Evolutionary conservation across 2,329 filamentous ascomycete genomes (phyloP), one percentile per base, ranked within the genome.

Genomic region (Ophiostoma sp.): DNA sequence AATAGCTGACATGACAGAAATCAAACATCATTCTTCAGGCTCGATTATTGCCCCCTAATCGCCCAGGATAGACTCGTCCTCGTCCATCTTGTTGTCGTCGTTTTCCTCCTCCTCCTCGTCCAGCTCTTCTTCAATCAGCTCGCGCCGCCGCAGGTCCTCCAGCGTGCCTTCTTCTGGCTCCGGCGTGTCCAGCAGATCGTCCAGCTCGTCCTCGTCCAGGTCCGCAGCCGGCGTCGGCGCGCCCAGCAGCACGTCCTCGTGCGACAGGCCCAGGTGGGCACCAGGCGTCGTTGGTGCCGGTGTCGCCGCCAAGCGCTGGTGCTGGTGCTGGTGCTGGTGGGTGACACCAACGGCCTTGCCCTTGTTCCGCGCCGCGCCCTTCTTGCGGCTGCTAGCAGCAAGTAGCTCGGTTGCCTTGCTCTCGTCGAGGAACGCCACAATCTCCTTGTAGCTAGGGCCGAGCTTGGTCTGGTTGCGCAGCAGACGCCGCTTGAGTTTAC

Each of bases 371-470:
- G 78, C 35, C 8, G 33, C 62, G 27, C 79, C 80, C 75, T 82
- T 83, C 74, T 79, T 81, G 68, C 80, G 76, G 62, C 73, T 75
- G 69, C 78, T 72, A 69, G 69, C 74, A 74, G 68, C 79, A 52
- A 74, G 78, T 71, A 79, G 73, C 68, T 83, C 81, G 74, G 83
- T 83, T 62, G 86, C 79, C 76, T 89, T 88, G 67, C 84, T 83
- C 71, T 90, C 87, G 75, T 97, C 93, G 4, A 98, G 82, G 78
- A 90, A 95, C 10, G 87, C 86, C 4, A 97, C 82, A 7, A 97
- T 88, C 75, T 95, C 93, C 76, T 90, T 92, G 83, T 92, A 96
- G 77, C 95, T 97, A 65, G 86, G 83, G 2, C 95, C 95, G 3
- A 99, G 84, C 76, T 87, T 89, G n/a, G 82, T 83, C 77, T 90